Base-by-base conservation (phyloP, 495 filamentous ascomycete genomes). In the Chlorociboria aeruginascens region DNA sequence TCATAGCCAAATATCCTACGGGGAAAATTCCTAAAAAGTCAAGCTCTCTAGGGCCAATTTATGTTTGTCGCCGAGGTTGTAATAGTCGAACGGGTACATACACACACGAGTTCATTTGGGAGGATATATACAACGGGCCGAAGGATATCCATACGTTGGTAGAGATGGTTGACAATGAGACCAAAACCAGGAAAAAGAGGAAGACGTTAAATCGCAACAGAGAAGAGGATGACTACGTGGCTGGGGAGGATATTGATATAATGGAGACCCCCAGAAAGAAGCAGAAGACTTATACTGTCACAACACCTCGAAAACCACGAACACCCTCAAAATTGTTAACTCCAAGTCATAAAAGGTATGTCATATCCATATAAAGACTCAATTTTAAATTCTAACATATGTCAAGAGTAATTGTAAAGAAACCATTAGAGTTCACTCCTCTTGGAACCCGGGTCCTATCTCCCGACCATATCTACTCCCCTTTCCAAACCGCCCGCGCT, bases 351-450 rank as follows among this genome's bases (percentile, higher is more conserved):
- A 85, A 79, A 54, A 71, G 82, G 68, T 76, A 69, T 50, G 45
- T 40, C 9, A 33, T 40, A 20, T 41, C 13, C 10, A 25, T 25
- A 2, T 25, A 25, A 25, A 12, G 4, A 6, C n/a, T 32, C 12
- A 16, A 37, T 10, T 41, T 8, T 4, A 33, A 30, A n/a, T 45
- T 31, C 43, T 55, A 50, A 52, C 29, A 29, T 43, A 35, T 33
- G 31, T 46, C 52, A 52, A 81, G 78, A 45, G 81, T 96, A 42
- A 65, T 86, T 12, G 70, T 95, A 42, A 98, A 95, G 61, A 94
- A 88, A 51, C 82, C 88, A 6, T 77, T 98, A 34, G 89, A 96
- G 61, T 96, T 96, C 62, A 98, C 92, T 0, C 92, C 92, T 0
- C 72, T 98, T 8, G 87, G 87, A 2, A 97, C 89, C 20, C 81